A percentile compares a stretch with the other conserved stretches of the same genome.
phyloP scores from a whole-genome alignment of 2,329 filamentous ascomycete genomes.

The Sporothrix dimorphospora region DNA sequence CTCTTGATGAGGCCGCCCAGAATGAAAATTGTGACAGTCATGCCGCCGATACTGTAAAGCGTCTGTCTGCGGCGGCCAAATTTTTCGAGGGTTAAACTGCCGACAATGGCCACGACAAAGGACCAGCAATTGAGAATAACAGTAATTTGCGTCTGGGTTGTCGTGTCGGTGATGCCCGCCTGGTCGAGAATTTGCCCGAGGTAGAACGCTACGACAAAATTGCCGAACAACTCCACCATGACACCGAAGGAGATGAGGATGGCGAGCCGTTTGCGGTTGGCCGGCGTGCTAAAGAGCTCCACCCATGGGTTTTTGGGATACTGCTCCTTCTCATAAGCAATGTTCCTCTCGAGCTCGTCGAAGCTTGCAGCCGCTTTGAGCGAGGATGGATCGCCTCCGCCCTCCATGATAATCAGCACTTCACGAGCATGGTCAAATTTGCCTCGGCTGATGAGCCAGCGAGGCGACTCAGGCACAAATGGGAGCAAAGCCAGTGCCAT shows the following conservation, averaged over 20 bases:
- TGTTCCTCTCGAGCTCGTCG: conserved; percentile 36
- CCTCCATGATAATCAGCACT: conserved; percentile 1
- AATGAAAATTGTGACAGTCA: background rate
- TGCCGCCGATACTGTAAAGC: background rate
- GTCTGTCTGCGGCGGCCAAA: background rate
- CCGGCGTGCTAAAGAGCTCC: conserved; percentile 37
- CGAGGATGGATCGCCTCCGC: background rate
- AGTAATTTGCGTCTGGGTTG: conserved; percentile 39
- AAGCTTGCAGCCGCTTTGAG: background rate
- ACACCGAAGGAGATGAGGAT: conserved; percentile 38
- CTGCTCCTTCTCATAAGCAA: conserved; percentile 36
- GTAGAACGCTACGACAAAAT: conserved; percentile 42
- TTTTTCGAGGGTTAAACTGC: background rate
- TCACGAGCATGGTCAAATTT: conserved; percentile 7
- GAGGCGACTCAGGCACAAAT: conserved; percentile 38
- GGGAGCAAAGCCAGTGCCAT: conserved; percentile 36
- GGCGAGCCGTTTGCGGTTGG: conserved; percentile 36
- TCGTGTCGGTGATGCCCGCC: conserved; percentile 39
- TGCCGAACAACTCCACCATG: conserved; percentile 40
- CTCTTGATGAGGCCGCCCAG: background rate
- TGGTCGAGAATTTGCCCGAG: conserved; percentile 39
- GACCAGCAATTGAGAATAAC: conserved; percentile 45
- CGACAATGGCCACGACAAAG: conserved; percentile 40
- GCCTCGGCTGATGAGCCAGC: too few species aligned
- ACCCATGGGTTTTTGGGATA: conserved; percentile 38